These are phyloP conservation scores for Erodium moschatum DNA, from an alignment of 441 rosid genomes.

Conservation along the genomic window DNA sequence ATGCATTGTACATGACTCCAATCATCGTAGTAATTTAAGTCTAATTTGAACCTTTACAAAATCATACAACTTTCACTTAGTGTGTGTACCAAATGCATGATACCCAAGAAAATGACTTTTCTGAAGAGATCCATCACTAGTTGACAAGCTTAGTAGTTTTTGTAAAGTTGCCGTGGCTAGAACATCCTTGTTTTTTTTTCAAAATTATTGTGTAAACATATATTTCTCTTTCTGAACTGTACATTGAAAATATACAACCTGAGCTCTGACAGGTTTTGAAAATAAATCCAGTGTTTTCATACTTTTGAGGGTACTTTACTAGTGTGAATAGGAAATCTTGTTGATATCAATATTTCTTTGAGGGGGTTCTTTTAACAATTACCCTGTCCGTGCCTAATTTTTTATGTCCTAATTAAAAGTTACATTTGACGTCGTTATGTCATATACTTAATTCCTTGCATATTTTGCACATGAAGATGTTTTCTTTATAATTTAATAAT, in stretches of 20 bases:
- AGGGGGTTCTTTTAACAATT: conserved; percentile 2
- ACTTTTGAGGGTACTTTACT: background rate
- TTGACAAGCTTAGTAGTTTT: background rate
- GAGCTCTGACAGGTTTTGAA: background rate
- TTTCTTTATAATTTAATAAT: background rate
- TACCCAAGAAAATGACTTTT: conserved; percentile 4
- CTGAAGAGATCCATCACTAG: background rate
- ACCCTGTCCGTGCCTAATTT: background rate
- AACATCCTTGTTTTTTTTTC: too few species aligned
- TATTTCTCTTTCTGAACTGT: background rate
- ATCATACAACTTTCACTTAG: background rate
- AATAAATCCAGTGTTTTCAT: background rate
- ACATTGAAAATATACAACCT: background rate
- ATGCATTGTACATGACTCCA: conserved; percentile 1
- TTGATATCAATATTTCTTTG: background rate
- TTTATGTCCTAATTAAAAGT: conserved; percentile 10
- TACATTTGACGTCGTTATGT: background rate
- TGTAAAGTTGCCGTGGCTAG: background rate
- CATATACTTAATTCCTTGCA: conserved; percentile 10
- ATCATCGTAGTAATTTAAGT: background rate
- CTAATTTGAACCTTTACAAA: background rate
- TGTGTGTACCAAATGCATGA: background rate
- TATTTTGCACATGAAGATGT: conserved; percentile 4
- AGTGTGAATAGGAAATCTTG: conserved; percentile 5
- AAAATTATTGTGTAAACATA: background rate